Evolutionary conservation across 192 early-diverging fungal genomes (phyloP).

Genomic region (Rhizophagus prolifer): DNA sequence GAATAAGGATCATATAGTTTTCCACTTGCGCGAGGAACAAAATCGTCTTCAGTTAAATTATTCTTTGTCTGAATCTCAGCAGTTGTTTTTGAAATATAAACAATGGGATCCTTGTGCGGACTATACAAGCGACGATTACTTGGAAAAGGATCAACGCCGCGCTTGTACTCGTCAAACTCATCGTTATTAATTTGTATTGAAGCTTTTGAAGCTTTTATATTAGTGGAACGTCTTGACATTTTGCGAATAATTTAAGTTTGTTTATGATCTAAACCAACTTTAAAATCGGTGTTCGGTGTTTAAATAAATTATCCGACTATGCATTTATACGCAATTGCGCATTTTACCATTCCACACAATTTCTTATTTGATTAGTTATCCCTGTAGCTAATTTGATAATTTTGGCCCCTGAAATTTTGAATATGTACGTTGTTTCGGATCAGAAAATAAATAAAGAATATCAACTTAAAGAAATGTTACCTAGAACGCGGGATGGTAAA

Average conservation of each 20-base stretch:
- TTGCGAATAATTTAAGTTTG: background rate
- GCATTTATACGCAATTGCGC: no score
- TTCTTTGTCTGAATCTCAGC: background rate
- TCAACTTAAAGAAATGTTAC: background rate
- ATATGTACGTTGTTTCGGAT: no score
- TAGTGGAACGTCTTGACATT: background rate
- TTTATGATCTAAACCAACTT: no score
- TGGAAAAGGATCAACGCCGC: background rate
- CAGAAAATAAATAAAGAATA: no score
- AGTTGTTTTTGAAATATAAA: background rate
- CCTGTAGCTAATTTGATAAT: no score
- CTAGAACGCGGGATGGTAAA: background rate
- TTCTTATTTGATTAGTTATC: no score
- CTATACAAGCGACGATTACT: constrained; percentile 9
- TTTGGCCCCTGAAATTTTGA: no score
- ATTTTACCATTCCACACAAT: no score
- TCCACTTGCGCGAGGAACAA: constrained; percentile 3
- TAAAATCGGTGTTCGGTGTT: no score
- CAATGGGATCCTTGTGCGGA: constrained; percentile 9
- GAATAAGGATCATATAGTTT: constrained; percentile 20
- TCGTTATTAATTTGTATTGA: background rate
- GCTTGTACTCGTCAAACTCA: constrained; percentile 17
- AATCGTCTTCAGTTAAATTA: background rate
- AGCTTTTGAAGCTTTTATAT: background rate
- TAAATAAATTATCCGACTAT: no score